Base-by-base conservation (phyloP, 768 basidiomycete genomes). In the Hirschioporus abietinus region DNA sequence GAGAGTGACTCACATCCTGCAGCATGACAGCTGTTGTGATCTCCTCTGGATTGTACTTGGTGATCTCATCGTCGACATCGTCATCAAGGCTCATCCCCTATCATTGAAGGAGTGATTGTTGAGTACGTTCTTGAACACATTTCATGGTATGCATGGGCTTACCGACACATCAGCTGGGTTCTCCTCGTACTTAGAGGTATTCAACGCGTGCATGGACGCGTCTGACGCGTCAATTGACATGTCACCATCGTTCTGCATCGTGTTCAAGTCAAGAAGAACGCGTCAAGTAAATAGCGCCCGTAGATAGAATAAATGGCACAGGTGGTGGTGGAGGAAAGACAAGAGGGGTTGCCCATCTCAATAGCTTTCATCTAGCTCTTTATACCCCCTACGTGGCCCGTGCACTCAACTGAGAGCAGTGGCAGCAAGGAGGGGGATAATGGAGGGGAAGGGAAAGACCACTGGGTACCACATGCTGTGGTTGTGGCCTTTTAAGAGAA, bases 11-110 rank as follows among this genome's bases (percentile, higher is more conserved):
- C 60, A 61, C 60, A 8, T 61, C 60, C 23, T 61, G 60, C 15
- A 61, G 17, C 60, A 61, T 61, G 23, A 61, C 60, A 25, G 60
- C 60, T 34, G 60, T 61, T 17, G 25, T 23, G 30, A 61, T 24
- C 30, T 61, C 60, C 17, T 61, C 15, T 20, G 42, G 42, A 52
- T 52, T 52, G 20, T 52, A 52, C 20, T 52, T 52, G 12, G 12
- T 20, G 42, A 52, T 12, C 42, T 15, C 6, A 10, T 20, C 20
- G 15, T 52, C 42, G 20, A 52, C 20, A 61, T 25, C 30, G 30
- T 30, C 60, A 61, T 25, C 60, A 24, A 25, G 60, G 15, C 30
- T 61, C 60, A 61, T 61, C 10, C 60, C 30, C 24, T 61, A 60
- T 60, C 10, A 60, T 20, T n/a, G n/a, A 27, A 60, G 15, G 60